Conservation (phyloP, 345 rosid species). For the Salix koriyanagi region DNA sequence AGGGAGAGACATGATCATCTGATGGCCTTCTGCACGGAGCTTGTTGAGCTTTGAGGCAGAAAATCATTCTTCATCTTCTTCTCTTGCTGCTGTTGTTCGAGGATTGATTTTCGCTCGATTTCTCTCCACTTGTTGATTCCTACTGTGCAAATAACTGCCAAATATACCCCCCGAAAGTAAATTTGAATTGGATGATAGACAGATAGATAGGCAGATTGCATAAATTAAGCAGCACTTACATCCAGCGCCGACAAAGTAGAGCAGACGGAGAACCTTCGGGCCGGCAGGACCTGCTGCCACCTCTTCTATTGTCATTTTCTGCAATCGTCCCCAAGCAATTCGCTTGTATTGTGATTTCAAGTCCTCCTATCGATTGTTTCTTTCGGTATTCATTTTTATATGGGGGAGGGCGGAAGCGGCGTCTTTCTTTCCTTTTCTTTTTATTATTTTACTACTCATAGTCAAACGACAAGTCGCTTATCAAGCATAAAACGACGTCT, state of each 20-base stretch:
- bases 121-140: constrained; percentile 77
- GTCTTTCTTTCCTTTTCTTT: no score
- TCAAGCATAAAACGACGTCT: background rate
- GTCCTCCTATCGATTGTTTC: background rate
- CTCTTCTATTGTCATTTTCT: constrained; percentile 44
- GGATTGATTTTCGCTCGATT: constrained; percentile 47
- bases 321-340: background rate
- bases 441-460: no score
- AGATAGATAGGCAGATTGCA: background rate
- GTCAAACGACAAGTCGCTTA: no score
- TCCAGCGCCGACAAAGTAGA: constrained; percentile 72
- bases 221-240: constrained; percentile 34
- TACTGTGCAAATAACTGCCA: constrained; percentile 47
- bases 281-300: constrained; percentile 48
- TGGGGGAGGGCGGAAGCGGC: background rate
- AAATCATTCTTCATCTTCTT: constrained; percentile 20
- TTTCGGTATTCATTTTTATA: no score
- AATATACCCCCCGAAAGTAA: no score
- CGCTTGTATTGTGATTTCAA: no score
- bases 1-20: constrained; percentile 27
- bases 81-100: constrained; percentile 32
- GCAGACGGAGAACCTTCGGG: constrained; percentile 52
- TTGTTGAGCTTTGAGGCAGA: constrained; percentile 24
- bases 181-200: background rate
- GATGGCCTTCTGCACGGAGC: constrained; percentile 33